Conservation (phyloP, 139 green algal species). For the Desmodesmus armatus region DNA sequence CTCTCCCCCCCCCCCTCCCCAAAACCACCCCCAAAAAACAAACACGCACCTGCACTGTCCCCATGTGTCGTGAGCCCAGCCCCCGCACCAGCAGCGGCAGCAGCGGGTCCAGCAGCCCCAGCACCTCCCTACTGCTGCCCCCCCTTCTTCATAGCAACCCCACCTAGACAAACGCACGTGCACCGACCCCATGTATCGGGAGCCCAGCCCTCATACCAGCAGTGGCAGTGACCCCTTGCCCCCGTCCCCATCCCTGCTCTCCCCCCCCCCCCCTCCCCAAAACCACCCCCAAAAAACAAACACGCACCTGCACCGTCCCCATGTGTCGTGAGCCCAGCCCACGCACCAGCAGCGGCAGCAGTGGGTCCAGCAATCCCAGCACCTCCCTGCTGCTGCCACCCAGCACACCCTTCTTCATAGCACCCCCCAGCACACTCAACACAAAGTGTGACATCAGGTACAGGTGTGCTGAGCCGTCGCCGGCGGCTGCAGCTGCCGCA, state of each 20-base stretch:
- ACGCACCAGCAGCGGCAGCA: slow-evolving; percentile 80
- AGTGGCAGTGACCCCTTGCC: too few relatives aligned
- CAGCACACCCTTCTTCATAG: slow-evolving; percentile 61
- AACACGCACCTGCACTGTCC: slow-evolving; percentile 46
- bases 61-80: slow-evolving; percentile 56
- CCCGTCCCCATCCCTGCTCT: too few relatives aligned
- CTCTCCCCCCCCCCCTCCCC: too few relatives aligned
- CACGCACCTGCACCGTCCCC: slow-evolving; percentile 44
- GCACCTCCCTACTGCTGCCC: slow-evolving; percentile 49
- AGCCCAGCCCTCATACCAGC: too few relatives aligned
- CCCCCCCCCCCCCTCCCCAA: too few relatives aligned
- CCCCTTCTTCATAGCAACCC: too few relatives aligned
- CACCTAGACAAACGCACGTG: not conserved
- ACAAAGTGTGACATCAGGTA: slow-evolving; percentile 87
- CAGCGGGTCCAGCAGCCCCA: too few relatives aligned
- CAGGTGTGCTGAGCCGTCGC: slow-evolving; percentile 68
- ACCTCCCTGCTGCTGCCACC: slow-evolving; percentile 41
- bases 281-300: too few relatives aligned
- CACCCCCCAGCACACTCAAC: slow-evolving; percentile 75
- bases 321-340: slow-evolving; percentile 59
- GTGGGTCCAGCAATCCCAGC: slow-evolving; percentile 65
- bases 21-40: too few relatives aligned
- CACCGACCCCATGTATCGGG: not conserved
- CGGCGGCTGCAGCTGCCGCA: not conserved
- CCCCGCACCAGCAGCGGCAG: slow-evolving; percentile 75